Conservation (phyloP, 176 grass and related monocot genomes). For the Oryza coarctata region DNA sequence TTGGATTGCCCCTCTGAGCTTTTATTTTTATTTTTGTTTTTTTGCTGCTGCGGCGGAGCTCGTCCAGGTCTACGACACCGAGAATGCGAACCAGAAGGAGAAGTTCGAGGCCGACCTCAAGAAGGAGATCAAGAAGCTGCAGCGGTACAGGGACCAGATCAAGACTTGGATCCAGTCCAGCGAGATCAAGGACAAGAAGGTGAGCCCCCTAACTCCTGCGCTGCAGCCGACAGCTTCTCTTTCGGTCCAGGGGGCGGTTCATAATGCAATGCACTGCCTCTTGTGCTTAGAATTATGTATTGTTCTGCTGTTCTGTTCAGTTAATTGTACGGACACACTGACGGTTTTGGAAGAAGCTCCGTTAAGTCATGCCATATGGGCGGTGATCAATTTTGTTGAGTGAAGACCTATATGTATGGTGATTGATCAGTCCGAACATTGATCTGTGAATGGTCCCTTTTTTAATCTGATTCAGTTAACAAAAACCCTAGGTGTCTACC, state of each 20-base stretch:
- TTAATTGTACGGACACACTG: neutral
- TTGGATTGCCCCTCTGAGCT: neutral
- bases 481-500: neutral
- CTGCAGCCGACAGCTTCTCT: neutral
- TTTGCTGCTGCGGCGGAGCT: neutral
- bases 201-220: neutral
- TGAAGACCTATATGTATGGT: neutral
- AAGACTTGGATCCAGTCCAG: constrained; percentile 99
- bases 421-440: neutral
- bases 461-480: neutral
- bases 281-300: neutral
- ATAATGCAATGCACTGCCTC: constrained; percentile 18
- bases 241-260: neutral
- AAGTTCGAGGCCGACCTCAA: constrained; percentile 99
- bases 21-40: neutral
- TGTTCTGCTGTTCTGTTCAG: neutral
- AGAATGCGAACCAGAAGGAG: constrained; percentile 99
- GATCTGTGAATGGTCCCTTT: neutral
- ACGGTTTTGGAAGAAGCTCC: neutral
- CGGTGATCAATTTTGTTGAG: neutral
- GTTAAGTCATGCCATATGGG: neutral
- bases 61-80: constrained; percentile 91
- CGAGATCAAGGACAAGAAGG: constrained; percentile 99
- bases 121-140: constrained; percentile 99
- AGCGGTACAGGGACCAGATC: constrained; percentile 98